Evolutionary conservation across 345 rosid genomes (phyloP).

Genomic region (Lenwebbia sp.): DNA sequence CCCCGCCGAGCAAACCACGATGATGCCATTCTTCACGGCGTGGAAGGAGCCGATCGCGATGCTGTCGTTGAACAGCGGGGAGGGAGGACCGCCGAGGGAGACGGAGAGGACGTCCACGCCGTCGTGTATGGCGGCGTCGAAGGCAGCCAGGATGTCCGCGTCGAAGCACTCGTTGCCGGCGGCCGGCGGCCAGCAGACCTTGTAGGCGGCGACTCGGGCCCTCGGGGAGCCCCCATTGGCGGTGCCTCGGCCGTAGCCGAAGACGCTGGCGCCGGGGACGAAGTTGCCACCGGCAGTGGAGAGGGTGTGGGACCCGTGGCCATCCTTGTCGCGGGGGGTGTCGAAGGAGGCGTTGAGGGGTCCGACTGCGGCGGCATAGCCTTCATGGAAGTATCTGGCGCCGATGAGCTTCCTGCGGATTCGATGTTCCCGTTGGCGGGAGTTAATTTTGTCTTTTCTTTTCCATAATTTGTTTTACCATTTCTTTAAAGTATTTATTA

Average conservation of each 20-base stretch:
- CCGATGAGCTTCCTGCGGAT: conserved; percentile 67
- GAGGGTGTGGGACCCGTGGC: conserved; percentile 87
- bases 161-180: conserved; percentile 46
- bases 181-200: conserved; percentile 60
- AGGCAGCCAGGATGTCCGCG: conserved; percentile 58
- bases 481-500: neutral
- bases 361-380: conserved; percentile 32
- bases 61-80: conserved; percentile 39
- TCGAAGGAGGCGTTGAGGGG: conserved; percentile 33
- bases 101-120: conserved; percentile 73
- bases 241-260: conserved; percentile 50
- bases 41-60: conserved; percentile 74
- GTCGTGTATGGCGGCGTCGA: conserved; percentile 64
- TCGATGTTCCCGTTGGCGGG: neutral
- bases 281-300: conserved; percentile 77
- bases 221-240: conserved; percentile 83
- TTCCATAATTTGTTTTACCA: neutral
- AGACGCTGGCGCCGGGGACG: conserved; percentile 37
- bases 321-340: conserved; percentile 62
- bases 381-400: conserved; percentile 45
- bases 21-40: conserved; percentile 49
- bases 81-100: conserved; percentile 44
- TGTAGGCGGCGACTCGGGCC: conserved; percentile 81
- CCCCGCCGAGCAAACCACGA: conserved; percentile 67
- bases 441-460: neutral